Conservation (phyloP, 176 grass and related monocot genomes). For the Cenchrus americanus region DNA sequence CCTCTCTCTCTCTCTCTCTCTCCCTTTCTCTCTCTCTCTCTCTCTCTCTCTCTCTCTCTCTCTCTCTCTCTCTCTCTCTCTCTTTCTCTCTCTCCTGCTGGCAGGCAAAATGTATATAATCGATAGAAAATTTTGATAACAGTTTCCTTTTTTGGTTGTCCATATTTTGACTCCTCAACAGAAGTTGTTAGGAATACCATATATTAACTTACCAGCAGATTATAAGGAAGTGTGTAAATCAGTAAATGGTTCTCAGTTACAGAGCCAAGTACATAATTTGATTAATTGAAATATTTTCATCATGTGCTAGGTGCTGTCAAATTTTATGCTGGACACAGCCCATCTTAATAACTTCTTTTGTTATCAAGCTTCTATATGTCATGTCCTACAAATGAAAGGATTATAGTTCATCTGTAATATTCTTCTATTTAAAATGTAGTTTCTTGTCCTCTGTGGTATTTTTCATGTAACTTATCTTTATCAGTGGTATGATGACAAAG, state of each 20-base stretch:
- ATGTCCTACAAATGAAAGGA: not conserved
- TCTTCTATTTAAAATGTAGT: not conserved
- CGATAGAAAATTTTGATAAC: not conserved
- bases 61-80: too few relatives aligned
- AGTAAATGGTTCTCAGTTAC: not conserved
- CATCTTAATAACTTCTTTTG: not conserved
- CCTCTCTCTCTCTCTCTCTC: too few relatives aligned
- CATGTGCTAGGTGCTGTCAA: not conserved
- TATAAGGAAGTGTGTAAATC: not conserved
- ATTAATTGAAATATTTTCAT: conserved; percentile 13
- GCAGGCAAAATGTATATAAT: not conserved
- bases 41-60: too few relatives aligned
- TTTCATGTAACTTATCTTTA: not conserved
- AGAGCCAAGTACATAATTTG: not conserved
- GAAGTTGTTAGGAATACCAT: not conserved
- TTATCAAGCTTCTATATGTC: not conserved
- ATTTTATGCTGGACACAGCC: not conserved
- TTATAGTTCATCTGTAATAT: not conserved
- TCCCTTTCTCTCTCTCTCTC: too few relatives aligned
- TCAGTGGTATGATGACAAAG: not conserved
- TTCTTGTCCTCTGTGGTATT: not conserved
- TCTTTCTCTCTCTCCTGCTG: too few relatives aligned
- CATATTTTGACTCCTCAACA: not conserved
- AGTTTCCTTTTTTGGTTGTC: not conserved
- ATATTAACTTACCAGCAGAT: not conserved